These are phyloP conservation scores for Boeremia exigua DNA, from an alignment of 2,329 filamentous ascomycete species.

Conservation along the genomic window DNA sequence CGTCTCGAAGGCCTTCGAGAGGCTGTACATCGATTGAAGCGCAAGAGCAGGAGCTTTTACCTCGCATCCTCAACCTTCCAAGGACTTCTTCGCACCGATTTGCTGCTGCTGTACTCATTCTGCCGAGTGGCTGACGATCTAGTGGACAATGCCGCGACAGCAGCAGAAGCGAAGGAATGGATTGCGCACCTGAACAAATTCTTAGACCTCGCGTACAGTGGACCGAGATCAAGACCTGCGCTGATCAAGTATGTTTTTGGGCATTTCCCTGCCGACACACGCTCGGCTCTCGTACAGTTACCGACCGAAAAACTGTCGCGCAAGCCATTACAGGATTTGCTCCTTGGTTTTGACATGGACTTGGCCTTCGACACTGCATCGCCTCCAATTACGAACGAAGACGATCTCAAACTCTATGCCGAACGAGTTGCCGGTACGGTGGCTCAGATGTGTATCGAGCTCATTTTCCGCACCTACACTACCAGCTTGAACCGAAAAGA, in stretches of 20 bases:
- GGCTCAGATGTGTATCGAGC: conserved; percentile 69
- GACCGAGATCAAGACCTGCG: conserved; percentile 16
- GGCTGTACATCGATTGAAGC: conserved; percentile 62
- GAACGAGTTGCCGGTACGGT: conserved; percentile 75
- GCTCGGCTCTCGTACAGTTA: conserved; percentile 64
- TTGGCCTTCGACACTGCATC: conserved; percentile 57
- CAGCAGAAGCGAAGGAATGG: conserved; percentile 62
- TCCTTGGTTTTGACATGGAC: conserved; percentile 74
- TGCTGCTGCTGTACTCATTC: conserved; percentile 75
- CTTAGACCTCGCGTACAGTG: conserved; percentile 60
- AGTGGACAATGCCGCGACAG: conserved; percentile 67
- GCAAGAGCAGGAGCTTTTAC: conserved; percentile 76
- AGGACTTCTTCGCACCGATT: conserved; percentile 70
- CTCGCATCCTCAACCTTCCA: conserved; percentile 73
- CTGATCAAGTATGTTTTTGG: conserved; percentile 48
- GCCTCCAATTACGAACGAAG: conserved; percentile 63
- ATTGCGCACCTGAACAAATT: conserved; percentile 65
- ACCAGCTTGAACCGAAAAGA: conserved; percentile 41
- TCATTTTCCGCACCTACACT: conserved; percentile 67
- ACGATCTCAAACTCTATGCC: conserved; percentile 68
- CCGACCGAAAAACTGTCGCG: conserved; percentile 63
- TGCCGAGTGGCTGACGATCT: conserved; percentile 77
- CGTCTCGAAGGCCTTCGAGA: conserved; percentile 65
- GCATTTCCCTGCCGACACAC: conserved; percentile 60
- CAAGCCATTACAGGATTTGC: conserved; percentile 66